Evolutionary conservation across 345 rosid genomes (phyloP).

Genomic region (Gossypium sturtianum): DNA sequence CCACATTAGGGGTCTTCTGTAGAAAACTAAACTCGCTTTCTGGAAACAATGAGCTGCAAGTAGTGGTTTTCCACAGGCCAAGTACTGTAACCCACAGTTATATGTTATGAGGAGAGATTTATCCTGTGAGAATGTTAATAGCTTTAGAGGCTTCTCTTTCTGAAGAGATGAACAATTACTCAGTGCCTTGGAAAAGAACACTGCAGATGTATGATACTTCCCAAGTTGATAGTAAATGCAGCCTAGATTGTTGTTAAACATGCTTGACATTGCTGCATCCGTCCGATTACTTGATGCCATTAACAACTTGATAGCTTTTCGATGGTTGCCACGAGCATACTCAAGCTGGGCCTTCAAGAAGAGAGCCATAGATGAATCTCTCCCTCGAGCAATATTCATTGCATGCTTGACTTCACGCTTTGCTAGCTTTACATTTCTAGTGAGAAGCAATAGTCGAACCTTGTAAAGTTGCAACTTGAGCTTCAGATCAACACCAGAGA

Average conservation of each 20-base stretch:
- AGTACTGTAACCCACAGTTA: constrained; percentile 77
- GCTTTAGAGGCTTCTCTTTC: constrained; percentile 67
- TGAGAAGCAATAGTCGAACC: constrained; percentile 79
- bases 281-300: constrained; percentile 66
- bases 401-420: constrained; percentile 98
- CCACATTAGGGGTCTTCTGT: constrained; percentile 75
- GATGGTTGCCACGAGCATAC: constrained; percentile 89
- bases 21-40: constrained; percentile 65
- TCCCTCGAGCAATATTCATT: constrained; percentile 80
- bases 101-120: constrained; percentile 42
- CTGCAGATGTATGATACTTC: constrained; percentile 29
- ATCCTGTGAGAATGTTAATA: constrained; percentile 46
- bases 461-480: constrained; percentile 92
- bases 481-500: constrained; percentile 58
- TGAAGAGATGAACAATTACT: constrained; percentile 52
- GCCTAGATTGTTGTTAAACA: constrained; percentile 84
- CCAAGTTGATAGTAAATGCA: constrained; percentile 27
- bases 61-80: constrained; percentile 81
- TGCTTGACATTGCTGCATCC: constrained; percentile 67
- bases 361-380: constrained; percentile 85
- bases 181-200: constrained; percentile 76
- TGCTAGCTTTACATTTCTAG: constrained; percentile 84
- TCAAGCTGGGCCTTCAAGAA: constrained; percentile 95
- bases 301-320: constrained; percentile 89
- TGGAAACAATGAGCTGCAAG: constrained; percentile 88